These are phyloP conservation scores for Colletotrichum acutatum DNA, from an alignment of 2,329 filamentous ascomycete species.

Conservation along the genomic window DNA sequence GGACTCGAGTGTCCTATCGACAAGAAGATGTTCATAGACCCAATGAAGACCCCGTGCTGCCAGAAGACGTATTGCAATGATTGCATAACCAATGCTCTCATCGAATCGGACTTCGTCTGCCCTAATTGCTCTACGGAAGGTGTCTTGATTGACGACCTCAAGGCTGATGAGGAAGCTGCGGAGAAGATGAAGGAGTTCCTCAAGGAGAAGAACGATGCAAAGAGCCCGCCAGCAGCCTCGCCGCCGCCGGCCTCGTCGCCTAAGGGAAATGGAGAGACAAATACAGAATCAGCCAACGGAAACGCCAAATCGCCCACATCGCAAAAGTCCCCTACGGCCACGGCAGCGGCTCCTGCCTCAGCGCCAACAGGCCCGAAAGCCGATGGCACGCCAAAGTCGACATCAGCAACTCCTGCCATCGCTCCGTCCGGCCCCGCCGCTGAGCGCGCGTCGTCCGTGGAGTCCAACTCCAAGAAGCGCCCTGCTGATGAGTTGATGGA, in stretches of 20 bases:
- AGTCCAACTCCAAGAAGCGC: constrained; percentile 76
- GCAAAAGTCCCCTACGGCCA: constrained; percentile 43
- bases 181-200: constrained; percentile 82
- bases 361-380: constrained; percentile 37
- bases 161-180: constrained; percentile 81
- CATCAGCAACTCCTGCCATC: constrained; percentile 42
- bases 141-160: constrained; percentile 92
- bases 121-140: constrained; percentile 91
- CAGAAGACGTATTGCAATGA: constrained; percentile 99
- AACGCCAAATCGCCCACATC: constrained; percentile 42
- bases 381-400: constrained; percentile 46
- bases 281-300: constrained; percentile 27
- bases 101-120: constrained; percentile 97
- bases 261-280: constrained; percentile 37
- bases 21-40: constrained; percentile 97
- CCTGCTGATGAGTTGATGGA: constrained; percentile 78
- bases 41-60: constrained; percentile 99
- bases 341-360: constrained; percentile 27
- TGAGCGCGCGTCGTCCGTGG: constrained; percentile 39
- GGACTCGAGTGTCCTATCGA: constrained; percentile 95
- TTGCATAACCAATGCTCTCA: constrained; percentile 98
- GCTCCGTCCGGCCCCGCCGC: constrained; percentile 39
- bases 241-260: constrained; percentile 44
- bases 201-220: constrained; percentile 66
- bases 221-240: constrained; percentile 54